Conservation (phyloP, 1,284 basidiomycete genomes). For the Cystobasidium sp. region DNA sequence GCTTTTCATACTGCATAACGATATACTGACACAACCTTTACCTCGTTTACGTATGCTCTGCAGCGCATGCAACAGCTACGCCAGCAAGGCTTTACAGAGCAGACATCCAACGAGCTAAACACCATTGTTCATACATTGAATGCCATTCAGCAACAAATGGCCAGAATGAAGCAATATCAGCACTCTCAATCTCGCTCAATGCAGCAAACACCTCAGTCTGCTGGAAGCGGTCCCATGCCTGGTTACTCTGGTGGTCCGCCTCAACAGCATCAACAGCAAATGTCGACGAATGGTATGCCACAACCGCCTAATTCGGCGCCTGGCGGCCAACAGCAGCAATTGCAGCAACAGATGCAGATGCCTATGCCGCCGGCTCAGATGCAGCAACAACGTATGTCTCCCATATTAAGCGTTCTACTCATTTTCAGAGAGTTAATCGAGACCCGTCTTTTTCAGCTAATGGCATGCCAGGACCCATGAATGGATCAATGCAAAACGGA, state of each 20-base stretch:
- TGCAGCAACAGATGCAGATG: slow-evolving; percentile 7
- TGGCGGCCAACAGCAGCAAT: background rate
- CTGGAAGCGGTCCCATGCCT: background rate
- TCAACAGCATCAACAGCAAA: background rate
- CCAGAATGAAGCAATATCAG: slow-evolving; percentile 51
- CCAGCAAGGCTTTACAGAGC: slow-evolving; percentile 56
- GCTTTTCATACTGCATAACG: background rate
- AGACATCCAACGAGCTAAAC: slow-evolving; percentile 56
- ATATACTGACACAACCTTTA: background rate
- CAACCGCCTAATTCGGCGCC: background rate
- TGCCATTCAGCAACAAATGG: slow-evolving; percentile 49
- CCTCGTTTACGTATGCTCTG: background rate
- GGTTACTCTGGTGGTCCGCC: background rate
- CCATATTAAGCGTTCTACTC: background rate
- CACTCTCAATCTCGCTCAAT: slow-evolving; percentile 42
- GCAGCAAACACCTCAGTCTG: background rate
- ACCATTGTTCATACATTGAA: slow-evolving; percentile 56
- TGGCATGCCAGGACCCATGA: background rate
- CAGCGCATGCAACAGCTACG: slow-evolving; percentile 58
- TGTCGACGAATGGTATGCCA: slow-evolving; percentile 7
- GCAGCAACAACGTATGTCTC: background rate
- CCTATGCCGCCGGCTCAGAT: background rate
- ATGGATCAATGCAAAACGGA: slow-evolving; percentile 25
- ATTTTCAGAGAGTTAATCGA: too few relatives aligned
- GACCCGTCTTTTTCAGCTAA: background rate